Evolutionary conservation across 257 asterid genomes (phyloP).

Genomic region (Solanum rostratum): DNA sequence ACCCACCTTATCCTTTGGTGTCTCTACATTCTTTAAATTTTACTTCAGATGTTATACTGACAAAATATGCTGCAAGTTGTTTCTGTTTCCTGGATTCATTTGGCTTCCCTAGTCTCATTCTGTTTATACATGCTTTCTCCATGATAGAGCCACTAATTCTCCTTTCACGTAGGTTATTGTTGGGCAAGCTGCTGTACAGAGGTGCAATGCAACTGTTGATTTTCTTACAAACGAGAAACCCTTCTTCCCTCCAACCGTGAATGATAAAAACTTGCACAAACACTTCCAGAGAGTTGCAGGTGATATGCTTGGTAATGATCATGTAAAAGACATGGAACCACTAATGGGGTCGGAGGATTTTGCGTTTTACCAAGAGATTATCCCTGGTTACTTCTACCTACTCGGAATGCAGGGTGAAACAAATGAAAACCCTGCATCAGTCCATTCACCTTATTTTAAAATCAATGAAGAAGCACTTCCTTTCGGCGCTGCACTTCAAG

Average conservation of each 20-base stretch:
- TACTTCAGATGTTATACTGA: background rate
- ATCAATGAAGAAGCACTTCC: slow-evolving; percentile 71
- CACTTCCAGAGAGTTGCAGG: slow-evolving; percentile 48
- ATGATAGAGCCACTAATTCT: background rate
- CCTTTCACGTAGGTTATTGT: slow-evolving; percentile 43
- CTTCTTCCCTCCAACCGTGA: slow-evolving; percentile 74
- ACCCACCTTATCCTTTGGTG: background rate
- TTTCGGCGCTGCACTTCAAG: slow-evolving; percentile 87
- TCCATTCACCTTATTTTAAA: slow-evolving; percentile 65
- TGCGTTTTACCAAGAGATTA: slow-evolving; percentile 55
- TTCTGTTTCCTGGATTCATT: background rate
- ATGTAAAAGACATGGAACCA: slow-evolving; percentile 46
- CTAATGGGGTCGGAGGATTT: slow-evolving; percentile 89
- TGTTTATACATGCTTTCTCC: background rate
- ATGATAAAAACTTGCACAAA: slow-evolving; percentile 41
- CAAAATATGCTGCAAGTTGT: background rate
- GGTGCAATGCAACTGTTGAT: slow-evolving; percentile 73
- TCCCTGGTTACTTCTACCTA: slow-evolving; percentile 74
- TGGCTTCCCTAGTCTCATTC: background rate
- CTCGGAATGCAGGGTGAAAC: slow-evolving; percentile 58
- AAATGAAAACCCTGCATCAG: slow-evolving; percentile 15
- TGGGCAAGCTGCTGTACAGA: slow-evolving; percentile 79
- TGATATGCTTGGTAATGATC: slow-evolving; percentile 44
- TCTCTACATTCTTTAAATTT: background rate
- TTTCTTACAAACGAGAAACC: slow-evolving; percentile 29